Evolutionary conservation across 352 stramenopile species (phyloP).

Genomic region (Phytophthora pluvialis): DNA sequence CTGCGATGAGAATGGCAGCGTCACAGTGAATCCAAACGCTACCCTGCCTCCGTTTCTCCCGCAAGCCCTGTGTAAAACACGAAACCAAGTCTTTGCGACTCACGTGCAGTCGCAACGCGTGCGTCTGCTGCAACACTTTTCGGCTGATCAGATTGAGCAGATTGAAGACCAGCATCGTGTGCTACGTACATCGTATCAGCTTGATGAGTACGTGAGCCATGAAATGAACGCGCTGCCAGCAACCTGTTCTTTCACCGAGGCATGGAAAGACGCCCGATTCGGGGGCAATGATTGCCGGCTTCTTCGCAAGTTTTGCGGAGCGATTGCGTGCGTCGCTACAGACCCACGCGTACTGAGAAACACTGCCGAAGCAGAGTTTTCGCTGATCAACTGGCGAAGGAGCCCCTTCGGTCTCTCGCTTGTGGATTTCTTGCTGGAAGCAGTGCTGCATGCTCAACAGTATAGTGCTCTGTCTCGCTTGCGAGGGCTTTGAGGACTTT

Average conservation of each 20-base stretch:
- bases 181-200: constrained; percentile 32
- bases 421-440: constrained; percentile 40
- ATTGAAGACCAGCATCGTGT: constrained; percentile 39
- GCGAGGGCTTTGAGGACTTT: constrained; percentile 15
- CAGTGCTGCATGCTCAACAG: constrained; percentile 32
- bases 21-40: constrained; percentile 2
- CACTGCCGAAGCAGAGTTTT: constrained; percentile 18
- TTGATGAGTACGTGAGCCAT: constrained; percentile 36
- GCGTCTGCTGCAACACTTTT: constrained; percentile 28
- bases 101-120: constrained; percentile 35
- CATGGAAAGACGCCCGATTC: constrained; percentile 32
- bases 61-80: constrained; percentile 27
- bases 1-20: constrained; percentile 4
- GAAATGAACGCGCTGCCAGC: constrained; percentile 24
- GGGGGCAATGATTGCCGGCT: constrained; percentile 33
- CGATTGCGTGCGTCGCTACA: constrained; percentile 27
- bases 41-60: constrained; percentile 30
- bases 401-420: constrained; percentile 36
- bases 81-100: constrained; percentile 34
- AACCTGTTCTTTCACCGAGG: constrained; percentile 22
- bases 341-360: constrained; percentile 12
- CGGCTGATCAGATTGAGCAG: constrained; percentile 34
- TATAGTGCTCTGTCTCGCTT: constrained; percentile 31
- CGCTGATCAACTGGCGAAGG: constrained; percentile 37
- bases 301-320: constrained; percentile 36